Evolutionary conservation across 176 grass and related monocot species (phyloP).

Genomic region (Puccinellia tenuiflora): DNA sequence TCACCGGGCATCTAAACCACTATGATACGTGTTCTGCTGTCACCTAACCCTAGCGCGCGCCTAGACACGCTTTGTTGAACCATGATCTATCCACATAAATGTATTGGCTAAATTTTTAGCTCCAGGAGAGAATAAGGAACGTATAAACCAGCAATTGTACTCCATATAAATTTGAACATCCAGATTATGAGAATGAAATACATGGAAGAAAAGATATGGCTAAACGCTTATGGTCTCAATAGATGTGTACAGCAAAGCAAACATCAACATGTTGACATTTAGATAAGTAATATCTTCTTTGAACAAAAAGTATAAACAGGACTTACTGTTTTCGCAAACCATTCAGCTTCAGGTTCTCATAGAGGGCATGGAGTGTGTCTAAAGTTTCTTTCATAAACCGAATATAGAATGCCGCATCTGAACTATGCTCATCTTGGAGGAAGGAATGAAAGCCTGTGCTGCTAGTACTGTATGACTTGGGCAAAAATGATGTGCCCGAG

Average conservation of each 20-base stretch:
- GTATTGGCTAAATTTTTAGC: neutral
- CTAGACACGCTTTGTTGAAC: neutral
- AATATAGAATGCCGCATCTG: constrained; percentile 49
- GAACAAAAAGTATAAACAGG: constrained; percentile 16
- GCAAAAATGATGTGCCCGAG: constrained; percentile 39
- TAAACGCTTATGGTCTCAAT: constrained; percentile 1
- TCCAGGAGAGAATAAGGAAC: neutral
- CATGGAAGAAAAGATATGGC: constrained; percentile 3
- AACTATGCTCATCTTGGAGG: constrained; percentile 34
- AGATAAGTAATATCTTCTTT: neutral
- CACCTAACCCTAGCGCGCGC: neutral
- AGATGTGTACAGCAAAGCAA: neutral
- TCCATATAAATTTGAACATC: neutral
- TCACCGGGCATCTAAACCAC: neutral
- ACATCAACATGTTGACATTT: neutral
- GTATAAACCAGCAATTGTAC: neutral
- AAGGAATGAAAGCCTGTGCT: constrained; percentile 19
- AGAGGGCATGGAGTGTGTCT: constrained; percentile 80
- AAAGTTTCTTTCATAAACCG: constrained; percentile 65
- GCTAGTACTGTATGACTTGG: constrained; percentile 26
- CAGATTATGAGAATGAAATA: constrained; percentile 30
- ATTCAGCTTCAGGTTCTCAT: constrained; percentile 93
- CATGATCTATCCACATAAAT: neutral
- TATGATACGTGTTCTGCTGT: neutral
- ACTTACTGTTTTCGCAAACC: constrained; percentile 86